Percentiles rank a stretch among this genome's conserved stretches.
Conservation (phyloP, 2,329 filamentous ascomycete genomes). For the Clarireedia monteithiana region DNA sequence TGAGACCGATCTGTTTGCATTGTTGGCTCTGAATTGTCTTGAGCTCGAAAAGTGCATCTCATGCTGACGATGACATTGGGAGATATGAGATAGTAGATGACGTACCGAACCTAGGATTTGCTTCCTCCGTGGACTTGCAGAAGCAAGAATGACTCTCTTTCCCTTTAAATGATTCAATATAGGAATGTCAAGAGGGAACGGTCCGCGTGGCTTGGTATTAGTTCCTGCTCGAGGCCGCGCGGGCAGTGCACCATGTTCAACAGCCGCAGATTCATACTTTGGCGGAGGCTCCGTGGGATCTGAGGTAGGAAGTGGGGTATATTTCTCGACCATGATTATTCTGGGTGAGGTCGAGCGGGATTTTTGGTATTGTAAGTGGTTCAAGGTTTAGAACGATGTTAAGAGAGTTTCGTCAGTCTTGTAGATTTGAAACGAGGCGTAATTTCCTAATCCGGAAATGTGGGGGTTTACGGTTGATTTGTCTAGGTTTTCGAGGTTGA, state of each 20-base stretch:
- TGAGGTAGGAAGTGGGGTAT: neutral
- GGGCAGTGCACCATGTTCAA: conserved; percentile 21
- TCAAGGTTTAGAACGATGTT: neutral
- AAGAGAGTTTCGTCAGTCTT: neutral
- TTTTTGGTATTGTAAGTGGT: neutral
- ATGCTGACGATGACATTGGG: neutral
- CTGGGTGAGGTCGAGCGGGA: neutral
- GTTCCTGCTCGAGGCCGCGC: conserved; percentile 13
- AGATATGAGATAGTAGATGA: neutral
- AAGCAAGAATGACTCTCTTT: conserved; percentile 83
- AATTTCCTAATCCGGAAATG: neutral
- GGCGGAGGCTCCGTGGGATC: conserved; percentile 15
- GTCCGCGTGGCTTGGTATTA: conserved; percentile 31
- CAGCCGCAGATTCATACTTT: conserved; percentile 21
- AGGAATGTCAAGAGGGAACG: conserved; percentile 69
- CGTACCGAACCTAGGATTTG: conserved; percentile 67
- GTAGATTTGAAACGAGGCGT: neutral
- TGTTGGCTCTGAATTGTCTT: neutral
- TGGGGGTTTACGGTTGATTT: neutral
- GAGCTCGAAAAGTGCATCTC: neutral
- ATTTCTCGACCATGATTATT: neutral
- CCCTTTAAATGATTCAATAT: conserved; percentile 68
- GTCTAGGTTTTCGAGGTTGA: too few relatives aligned
- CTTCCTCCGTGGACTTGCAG: conserved; percentile 76
- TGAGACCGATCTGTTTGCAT: conserved; percentile 60